A percentile compares a stretch with the other conserved stretches of the same genome.
phyloP scores from a whole-genome alignment of 2,329 filamentous ascomycete species.

The Orbilia oligospora region DNA sequence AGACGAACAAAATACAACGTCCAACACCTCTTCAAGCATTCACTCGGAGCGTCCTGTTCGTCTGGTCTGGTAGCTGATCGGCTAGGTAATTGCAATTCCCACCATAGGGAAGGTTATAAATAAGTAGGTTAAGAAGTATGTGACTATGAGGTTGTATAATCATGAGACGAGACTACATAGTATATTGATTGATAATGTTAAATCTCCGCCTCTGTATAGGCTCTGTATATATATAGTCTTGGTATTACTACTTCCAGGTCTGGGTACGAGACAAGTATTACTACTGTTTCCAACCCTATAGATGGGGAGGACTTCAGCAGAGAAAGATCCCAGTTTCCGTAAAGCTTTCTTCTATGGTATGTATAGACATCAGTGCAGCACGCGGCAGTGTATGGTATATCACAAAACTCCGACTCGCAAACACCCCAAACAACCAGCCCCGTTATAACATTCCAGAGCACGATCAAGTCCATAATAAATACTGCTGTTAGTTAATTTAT shows the following conservation, averaged over 20 bases:
- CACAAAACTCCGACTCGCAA: slow-evolving; percentile 6
- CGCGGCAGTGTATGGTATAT: background rate
- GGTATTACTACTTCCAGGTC: too few species aligned
- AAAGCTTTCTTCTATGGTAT: background rate
- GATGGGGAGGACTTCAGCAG: background rate
- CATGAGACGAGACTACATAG: too few species aligned
- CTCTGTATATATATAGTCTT: too few species aligned
- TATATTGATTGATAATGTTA: too few species aligned
- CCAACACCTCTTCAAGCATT: background rate
- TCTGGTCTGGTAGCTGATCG: too few species aligned
- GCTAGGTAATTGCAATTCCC: too few species aligned
- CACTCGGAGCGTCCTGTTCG: too few species aligned
- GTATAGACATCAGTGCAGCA: background rate
- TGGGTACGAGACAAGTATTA: too few species aligned
- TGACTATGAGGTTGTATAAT: too few species aligned
- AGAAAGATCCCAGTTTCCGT: background rate
- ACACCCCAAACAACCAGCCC: background rate
- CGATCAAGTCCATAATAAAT: slow-evolving; percentile 1
- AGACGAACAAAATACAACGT: background rate
- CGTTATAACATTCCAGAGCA: slow-evolving; percentile 10
- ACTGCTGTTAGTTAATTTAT: background rate
- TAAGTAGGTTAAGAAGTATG: too few species aligned
- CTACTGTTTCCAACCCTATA: background rate
- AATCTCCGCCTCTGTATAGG: too few species aligned
- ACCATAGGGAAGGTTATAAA: too few species aligned